phyloP scores from a whole-genome alignment of 352 stramenopile genomes.

The Blastocystis sp. region DNA sequence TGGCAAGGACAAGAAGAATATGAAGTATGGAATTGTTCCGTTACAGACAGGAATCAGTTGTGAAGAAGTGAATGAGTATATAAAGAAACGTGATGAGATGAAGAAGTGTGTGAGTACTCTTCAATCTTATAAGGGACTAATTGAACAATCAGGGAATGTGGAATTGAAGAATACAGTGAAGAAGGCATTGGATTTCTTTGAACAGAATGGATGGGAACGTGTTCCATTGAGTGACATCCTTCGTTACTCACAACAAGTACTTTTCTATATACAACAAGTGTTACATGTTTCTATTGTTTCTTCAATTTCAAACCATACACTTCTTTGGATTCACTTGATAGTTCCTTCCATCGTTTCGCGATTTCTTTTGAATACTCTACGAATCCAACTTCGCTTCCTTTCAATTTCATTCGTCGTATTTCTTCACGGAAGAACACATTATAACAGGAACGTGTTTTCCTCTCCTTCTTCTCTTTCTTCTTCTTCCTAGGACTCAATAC shows the following conservation, averaged over 20 bases:
- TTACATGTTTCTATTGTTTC: background rate
- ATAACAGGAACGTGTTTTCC: background rate
- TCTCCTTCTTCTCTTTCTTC: background rate
- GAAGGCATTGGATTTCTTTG: too few species aligned
- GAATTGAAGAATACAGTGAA: too few species aligned
- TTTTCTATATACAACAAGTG: background rate
- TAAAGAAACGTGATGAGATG: background rate
- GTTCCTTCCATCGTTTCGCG: background rate
- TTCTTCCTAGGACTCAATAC: background rate
- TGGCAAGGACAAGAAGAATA: background rate
- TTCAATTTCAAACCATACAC: background rate
- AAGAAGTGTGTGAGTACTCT: background rate
- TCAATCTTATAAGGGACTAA: background rate
- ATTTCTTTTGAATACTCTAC: background rate
- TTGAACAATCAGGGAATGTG: background rate
- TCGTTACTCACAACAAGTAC: background rate
- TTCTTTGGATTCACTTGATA: background rate
- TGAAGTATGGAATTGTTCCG: background rate
- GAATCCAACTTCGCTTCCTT: background rate
- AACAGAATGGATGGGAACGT: background rate
- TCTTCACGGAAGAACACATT: background rate
- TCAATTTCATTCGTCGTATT: background rate
- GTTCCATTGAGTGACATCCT: background rate
- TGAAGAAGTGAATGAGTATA: background rate
- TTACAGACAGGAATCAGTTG: background rate